Evolutionary conservation across 2,329 filamentous ascomycete genomes (phyloP), one percentile per base, ranked within the genome.

Genomic region (Xylariaceae sp.): DNA sequence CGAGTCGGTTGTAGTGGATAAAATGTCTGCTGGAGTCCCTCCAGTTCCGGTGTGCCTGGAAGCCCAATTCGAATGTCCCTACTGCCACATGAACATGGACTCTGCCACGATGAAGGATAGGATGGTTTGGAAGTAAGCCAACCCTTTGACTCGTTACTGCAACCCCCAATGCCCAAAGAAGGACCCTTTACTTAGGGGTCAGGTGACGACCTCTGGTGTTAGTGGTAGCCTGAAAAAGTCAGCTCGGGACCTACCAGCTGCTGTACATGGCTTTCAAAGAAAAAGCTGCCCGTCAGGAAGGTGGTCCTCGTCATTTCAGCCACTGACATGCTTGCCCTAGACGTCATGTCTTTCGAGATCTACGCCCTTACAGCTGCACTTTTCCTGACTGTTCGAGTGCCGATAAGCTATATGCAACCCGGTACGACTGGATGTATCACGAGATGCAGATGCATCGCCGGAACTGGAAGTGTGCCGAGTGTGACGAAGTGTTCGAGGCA

Each of bases 81-180:
- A 25, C 14, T 39, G 34, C 16, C 31, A 33, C 11, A 34, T 26
- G 28, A 26, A 10, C 9, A 23, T 34, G 2, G 4, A 2, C 13
- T 5, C 18, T 3, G 15, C 17, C 11, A 15, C 31, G n/a, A 34
- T 39, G 31, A 21, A 14, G 3, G 8, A 28, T 2, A 28, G 28
- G 17, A 12, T 13, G 2, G 37, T 29, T n/a, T 39, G 31, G 34
- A 34, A 34, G 37, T 39, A 34, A 37, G 34, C 31, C n/a, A n/a
- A n/a, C n/a, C n/a, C n/a, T n/a, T n/a, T n/a, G n/a, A n/a, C n/a
- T n/a, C n/a, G n/a, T n/a, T n/a, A n/a, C n/a, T n/a, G n/a, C n/a
- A n/a, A n/a, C n/a, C n/a, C n/a, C n/a, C n/a, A n/a, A n/a, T n/a
- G n/a, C n/a, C n/a, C n/a, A n/a, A n/a, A n/a, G n/a, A n/a, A n/a